Evolutionary conservation across 1,284 basidiomycete genomes (phyloP).

Genomic region (Paramarasmius palmivorus): DNA sequence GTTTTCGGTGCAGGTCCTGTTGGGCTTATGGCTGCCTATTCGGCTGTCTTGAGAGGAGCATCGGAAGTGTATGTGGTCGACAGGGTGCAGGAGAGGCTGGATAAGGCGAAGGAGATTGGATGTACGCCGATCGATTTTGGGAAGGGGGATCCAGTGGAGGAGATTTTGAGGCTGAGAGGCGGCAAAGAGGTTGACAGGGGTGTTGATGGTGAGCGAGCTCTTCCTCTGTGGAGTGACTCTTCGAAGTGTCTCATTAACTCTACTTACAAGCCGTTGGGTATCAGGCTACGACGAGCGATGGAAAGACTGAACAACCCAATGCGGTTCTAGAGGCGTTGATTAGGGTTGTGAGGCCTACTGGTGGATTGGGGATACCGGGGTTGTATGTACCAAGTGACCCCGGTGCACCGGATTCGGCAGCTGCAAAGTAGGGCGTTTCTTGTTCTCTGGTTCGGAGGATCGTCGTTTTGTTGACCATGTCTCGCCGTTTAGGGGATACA

Average conservation of each 20-base stretch:
- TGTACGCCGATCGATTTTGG: conserved; percentile 50
- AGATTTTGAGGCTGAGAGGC: conserved; percentile 40
- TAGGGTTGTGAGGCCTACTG: conserved; percentile 49
- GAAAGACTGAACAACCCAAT: conserved; percentile 54
- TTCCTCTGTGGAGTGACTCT: not conserved
- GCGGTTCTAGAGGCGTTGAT: conserved; percentile 50
- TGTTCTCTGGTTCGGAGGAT: conserved; percentile 2
- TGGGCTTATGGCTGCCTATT: conserved; percentile 56
- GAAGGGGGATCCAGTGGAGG: conserved; percentile 41
- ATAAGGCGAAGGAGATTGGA: conserved; percentile 51
- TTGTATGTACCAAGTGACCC: conserved; percentile 54
- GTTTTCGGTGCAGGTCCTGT: conserved; percentile 54
- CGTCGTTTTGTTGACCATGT: not conserved
- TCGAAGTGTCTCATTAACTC: not conserved
- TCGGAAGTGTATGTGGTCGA: conserved; percentile 55
- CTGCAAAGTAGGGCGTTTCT: conserved; percentile 38
- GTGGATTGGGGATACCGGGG: conserved; percentile 53
- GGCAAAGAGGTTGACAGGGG: conserved; percentile 52
- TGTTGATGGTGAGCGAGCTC: conserved; percentile 50
- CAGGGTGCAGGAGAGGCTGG: conserved; percentile 49
- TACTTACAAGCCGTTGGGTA: conserved; percentile 45
- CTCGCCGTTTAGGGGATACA: conserved; percentile 37
- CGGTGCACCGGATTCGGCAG: conserved; percentile 49
- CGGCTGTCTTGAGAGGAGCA: conserved; percentile 49
- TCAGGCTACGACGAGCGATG: conserved; percentile 49